Conservation (phyloP, 2,329 filamentous ascomycete species). For the Berkeleyomyces basicola region DNA sequence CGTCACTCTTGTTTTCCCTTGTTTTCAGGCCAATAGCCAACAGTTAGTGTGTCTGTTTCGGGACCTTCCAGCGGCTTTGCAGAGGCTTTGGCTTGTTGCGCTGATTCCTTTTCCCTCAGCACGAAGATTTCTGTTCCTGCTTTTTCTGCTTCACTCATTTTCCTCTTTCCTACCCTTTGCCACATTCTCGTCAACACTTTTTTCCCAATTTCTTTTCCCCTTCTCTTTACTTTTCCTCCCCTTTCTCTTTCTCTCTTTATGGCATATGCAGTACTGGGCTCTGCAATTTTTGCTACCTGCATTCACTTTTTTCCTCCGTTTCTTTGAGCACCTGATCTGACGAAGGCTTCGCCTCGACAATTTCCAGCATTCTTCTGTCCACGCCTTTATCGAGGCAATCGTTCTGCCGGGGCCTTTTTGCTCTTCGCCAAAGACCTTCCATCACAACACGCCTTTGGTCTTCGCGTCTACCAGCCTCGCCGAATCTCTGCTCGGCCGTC, state of each 20-base stretch:
- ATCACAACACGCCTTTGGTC: background rate
- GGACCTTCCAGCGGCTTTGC: background rate
- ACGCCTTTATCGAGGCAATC: background rate
- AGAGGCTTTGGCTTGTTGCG: background rate
- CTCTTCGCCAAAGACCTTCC: background rate
- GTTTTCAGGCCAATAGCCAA: background rate
- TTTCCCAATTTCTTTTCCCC: background rate
- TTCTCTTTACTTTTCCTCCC: slow-evolving; percentile 19
- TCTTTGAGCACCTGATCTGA: no score
- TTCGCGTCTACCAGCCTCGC: background rate
- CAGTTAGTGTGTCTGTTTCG: background rate
- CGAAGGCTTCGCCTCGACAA: no score
- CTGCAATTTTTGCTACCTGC: no score
- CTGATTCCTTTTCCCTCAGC: background rate
- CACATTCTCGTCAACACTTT: background rate
- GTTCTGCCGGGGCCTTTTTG: background rate
- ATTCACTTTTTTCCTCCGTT: no score
- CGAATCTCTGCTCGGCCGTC: background rate
- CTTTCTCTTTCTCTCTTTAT: slow-evolving; percentile 19
- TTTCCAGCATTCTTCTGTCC: background rate
- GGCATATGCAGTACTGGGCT: no score
- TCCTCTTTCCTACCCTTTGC: background rate
- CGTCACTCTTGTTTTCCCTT: background rate
- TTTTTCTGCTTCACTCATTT: background rate
- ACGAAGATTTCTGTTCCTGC: background rate